phyloP scores from a whole-genome alignment of 148 eudicot species.

The Amaranthus palmeri region DNA sequence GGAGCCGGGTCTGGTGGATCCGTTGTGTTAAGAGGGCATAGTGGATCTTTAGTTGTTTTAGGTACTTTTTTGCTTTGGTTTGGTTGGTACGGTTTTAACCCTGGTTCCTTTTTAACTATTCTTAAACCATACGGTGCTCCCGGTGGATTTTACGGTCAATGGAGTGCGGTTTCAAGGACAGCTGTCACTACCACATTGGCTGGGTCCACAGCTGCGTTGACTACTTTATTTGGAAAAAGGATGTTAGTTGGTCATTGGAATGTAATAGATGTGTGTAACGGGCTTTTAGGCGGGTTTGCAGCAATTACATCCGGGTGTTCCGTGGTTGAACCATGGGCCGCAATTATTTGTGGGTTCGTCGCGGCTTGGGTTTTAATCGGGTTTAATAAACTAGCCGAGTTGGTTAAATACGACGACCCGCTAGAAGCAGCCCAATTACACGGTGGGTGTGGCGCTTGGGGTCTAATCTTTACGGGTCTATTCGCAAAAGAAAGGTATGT shows the following conservation, averaged over 20 bases:
- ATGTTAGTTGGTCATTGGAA: conserved; percentile 55
- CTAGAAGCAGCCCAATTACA: conserved; percentile 52
- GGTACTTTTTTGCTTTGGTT: conserved; percentile 57
- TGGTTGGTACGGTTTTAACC: conserved; percentile 61
- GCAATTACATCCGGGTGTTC: conserved; percentile 60
- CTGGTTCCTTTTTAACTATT: conserved; percentile 52
- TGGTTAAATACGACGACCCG: conserved; percentile 37
- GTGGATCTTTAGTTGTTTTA: conserved; percentile 46
- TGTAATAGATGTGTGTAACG: conserved; percentile 56
- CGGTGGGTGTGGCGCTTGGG: conserved; percentile 53
- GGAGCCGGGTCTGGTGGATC: conserved; percentile 29
- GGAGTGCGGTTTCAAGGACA: conserved; percentile 61
- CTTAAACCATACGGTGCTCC: conserved; percentile 30
- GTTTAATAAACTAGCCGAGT: conserved; percentile 35
- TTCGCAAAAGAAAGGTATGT: conserved; percentile 35
- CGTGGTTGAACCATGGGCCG: conserved; percentile 65
- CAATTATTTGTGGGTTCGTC: conserved; percentile 48
- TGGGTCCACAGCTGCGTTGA: conserved; percentile 54
- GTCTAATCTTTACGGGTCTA: conserved; percentile 42
- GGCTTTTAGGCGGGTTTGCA: conserved; percentile 55
- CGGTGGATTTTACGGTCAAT: conserved; percentile 45
- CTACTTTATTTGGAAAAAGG: conserved; percentile 49
- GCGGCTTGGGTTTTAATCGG: conserved; percentile 43
- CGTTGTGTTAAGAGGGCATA: conserved; percentile 39
- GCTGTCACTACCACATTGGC: conserved; percentile 61